Percentiles rank a stretch among this genome's conserved stretches.
These are phyloP conservation scores for Yamadazyma olivae DNA, from an alignment of 805 yeast genomes.

Conservation along the genomic window DNA sequence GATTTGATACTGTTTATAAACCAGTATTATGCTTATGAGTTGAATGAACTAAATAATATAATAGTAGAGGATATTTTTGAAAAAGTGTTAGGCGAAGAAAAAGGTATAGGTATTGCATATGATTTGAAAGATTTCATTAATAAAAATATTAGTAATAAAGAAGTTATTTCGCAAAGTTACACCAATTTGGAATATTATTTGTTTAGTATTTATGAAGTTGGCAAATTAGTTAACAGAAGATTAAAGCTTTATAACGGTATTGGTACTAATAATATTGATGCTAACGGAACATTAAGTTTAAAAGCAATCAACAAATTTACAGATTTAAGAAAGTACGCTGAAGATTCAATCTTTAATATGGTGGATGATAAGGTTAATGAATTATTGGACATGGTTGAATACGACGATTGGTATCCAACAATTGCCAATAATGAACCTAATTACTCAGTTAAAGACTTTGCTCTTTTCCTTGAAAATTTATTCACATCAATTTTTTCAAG, in stretches of 20 bases:
- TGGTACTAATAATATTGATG: conserved; percentile 39
- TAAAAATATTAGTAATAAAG: conserved; percentile 73
- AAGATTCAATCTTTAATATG: conserved; percentile 74
- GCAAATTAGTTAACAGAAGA: conserved; percentile 38
- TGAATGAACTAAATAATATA: conserved; percentile 54
- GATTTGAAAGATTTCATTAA: conserved; percentile 55
- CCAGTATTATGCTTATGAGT: conserved; percentile 61
- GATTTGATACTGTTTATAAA: conserved; percentile 64
- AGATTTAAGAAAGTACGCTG: conserved; percentile 66
- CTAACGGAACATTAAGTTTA: conserved; percentile 35
- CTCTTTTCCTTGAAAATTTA: conserved; percentile 79
- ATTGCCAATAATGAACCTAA: conserved; percentile 59
- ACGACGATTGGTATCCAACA: conserved; percentile 70
- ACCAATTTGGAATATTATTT: conserved; percentile 86
- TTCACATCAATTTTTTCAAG: conserved; percentile 81
- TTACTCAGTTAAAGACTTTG: conserved; percentile 75
- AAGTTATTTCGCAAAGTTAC: conserved; percentile 83
- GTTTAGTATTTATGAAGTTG: conserved; percentile 68
- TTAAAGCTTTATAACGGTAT: conserved; percentile 36
- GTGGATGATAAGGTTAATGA: conserved; percentile 79
- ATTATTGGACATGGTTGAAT: conserved; percentile 79
- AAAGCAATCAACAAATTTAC: conserved; percentile 55
- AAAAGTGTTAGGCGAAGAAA: conserved; percentile 50
- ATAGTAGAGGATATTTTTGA: conserved; percentile 65
- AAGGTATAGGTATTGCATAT: conserved; percentile 55